Percentiles rank a stretch among this genome's conserved stretches.
Evolutionary conservation across 306 rosid species (phyloP).

Genomic region (Malus orientalis): DNA sequence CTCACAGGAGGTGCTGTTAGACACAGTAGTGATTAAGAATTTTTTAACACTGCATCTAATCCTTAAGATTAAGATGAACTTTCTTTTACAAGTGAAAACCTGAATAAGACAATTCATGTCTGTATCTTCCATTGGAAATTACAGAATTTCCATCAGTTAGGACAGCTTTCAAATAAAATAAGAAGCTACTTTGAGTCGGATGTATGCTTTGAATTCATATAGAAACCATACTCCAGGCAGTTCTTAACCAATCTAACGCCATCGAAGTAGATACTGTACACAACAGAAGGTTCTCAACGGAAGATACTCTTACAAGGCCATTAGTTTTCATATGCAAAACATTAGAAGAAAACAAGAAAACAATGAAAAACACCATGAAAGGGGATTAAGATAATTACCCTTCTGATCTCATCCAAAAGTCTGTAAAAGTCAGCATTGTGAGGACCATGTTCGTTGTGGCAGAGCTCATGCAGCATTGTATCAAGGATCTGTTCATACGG

Average conservation of each 20-base stretch:
- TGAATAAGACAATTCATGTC: too few relatives aligned
- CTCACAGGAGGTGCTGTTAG: too few relatives aligned
- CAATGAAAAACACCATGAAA: not conserved
- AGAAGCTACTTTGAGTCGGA: not conserved
- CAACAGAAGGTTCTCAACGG: not conserved
- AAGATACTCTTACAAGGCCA: not conserved
- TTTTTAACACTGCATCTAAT: too few relatives aligned
- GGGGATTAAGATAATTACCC: slow-evolving; percentile 21
- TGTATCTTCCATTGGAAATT: not conserved
- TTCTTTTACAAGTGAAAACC: too few relatives aligned
- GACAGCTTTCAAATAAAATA: not conserved
- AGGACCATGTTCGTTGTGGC: slow-evolving; percentile 50
- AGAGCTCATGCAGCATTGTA: slow-evolving; percentile 61
- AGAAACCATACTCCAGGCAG: not conserved
- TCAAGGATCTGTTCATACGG: slow-evolving; percentile 53
- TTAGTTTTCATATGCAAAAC: not conserved
- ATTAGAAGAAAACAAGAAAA: not conserved
- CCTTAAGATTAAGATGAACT: too few relatives aligned
- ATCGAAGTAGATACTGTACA: not conserved
- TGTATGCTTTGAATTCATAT: not conserved
- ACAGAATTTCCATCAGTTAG: not conserved
- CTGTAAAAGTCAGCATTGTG: slow-evolving; percentile 49
- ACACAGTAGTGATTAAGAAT: too few relatives aligned
- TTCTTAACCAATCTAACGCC: not conserved
- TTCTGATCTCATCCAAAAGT: slow-evolving; percentile 53